Evolutionary conservation across 345 rosid genomes (phyloP).

Genomic region (Populus tremula): DNA sequence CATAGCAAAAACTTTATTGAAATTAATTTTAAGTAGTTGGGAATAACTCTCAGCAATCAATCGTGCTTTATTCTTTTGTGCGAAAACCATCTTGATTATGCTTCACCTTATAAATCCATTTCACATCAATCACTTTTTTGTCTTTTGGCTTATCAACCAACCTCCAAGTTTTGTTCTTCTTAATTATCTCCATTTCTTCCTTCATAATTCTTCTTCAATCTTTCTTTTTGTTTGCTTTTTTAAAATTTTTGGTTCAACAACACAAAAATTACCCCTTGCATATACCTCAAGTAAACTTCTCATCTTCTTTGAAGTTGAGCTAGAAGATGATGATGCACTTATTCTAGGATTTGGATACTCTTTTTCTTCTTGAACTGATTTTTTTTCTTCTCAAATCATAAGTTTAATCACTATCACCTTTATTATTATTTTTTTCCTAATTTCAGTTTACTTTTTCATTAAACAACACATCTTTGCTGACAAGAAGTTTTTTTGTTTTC

Average conservation of each 20-base stretch:
- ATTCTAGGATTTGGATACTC: no score
- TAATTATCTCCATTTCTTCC: not conserved
- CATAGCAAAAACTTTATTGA: no score
- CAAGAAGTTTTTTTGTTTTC: not conserved
- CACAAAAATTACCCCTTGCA: not conserved
- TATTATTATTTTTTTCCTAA: rapidly evolving
- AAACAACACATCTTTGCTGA: not conserved
- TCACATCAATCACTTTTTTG: no score
- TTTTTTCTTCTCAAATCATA: not conserved
- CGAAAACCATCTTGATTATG: not conserved
- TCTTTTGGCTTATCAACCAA: no score
- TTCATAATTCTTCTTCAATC: not conserved
- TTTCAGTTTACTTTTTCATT: not conserved
- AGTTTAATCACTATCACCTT: no score
- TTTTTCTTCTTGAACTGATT: not conserved
- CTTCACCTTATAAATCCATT: no score
- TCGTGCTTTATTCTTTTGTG: no score
- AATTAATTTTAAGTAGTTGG: no score
- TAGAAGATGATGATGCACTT: no score
- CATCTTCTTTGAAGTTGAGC: not conserved
- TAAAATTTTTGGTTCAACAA: not conserved
- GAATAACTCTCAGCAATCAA: no score
- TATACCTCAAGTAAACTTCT: not conserved
- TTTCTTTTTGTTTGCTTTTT: not conserved
- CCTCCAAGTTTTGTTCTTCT: no score